Evolutionary conservation across 2,329 filamentous ascomycete genomes (phyloP).

Genomic region (Colletotrichum orbiculare): DNA sequence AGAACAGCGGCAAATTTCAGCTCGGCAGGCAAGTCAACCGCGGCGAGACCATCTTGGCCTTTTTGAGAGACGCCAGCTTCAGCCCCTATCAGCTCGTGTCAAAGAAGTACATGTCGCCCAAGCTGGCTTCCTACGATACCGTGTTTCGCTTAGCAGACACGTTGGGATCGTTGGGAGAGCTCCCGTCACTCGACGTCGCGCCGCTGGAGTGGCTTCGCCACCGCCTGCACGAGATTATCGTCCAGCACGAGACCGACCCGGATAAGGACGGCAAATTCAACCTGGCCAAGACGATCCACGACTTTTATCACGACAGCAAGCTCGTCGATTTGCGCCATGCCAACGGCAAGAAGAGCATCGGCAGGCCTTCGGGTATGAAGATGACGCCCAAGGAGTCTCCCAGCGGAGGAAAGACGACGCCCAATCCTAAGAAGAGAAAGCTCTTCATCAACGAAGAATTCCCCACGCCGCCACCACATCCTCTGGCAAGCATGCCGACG

Average conservation of each 20-base stretch:
- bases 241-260: constrained; percentile 50
- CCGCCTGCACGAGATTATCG: constrained; percentile 62
- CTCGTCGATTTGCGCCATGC: constrained; percentile 60
- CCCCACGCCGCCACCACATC: constrained; percentile 6
- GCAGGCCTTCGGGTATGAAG: constrained; percentile 62
- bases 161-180: constrained; percentile 64
- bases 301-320: constrained; percentile 68
- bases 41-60: constrained; percentile 63
- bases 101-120: constrained; percentile 61
- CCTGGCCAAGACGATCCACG: constrained; percentile 60
- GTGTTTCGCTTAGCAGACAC: constrained; percentile 66
- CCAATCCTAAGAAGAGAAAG: constrained; percentile 47
- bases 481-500: constrained; percentile 14
- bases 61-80: constrained; percentile 61
- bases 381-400: constrained; percentile 42
- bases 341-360: constrained; percentile 68
- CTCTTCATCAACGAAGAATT: constrained; percentile 29
- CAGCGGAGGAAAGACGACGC: constrained; percentile 40
- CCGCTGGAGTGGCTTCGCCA: constrained; percentile 69
- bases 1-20: constrained; percentile 58
- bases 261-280: constrained; percentile 51
- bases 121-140: constrained; percentile 64
- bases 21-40: constrained; percentile 67
- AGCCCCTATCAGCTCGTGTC: constrained; percentile 67
- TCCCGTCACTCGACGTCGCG: constrained; percentile 59